phyloP scores from a whole-genome alignment of 2,329 filamentous ascomycete genomes.

The Penicillium sp. region DNA sequence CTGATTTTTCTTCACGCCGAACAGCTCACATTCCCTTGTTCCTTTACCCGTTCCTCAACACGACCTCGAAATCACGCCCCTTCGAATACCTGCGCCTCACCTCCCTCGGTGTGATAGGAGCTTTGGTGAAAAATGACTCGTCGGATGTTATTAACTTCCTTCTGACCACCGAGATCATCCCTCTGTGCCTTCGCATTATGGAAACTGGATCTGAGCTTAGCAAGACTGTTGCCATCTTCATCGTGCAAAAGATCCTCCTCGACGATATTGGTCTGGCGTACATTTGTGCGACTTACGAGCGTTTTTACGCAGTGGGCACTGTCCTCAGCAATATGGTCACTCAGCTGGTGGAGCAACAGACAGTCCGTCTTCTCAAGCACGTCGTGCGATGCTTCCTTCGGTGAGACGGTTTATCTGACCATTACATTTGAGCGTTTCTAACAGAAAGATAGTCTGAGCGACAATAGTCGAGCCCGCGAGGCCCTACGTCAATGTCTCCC shows the following conservation, averaged over 20 bases:
- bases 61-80: constrained; percentile 93
- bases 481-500: constrained; percentile 93
- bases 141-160: constrained; percentile 99
- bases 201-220: constrained; percentile 97
- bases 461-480: constrained; percentile 93
- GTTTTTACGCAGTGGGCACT: constrained; percentile 96
- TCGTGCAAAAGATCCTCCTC: constrained; percentile 96
- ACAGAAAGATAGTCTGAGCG: constrained; percentile 66
- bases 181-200: constrained; percentile 96
- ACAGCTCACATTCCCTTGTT: constrained; percentile 95
- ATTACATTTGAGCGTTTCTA: neutral
- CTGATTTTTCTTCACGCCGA: constrained; percentile 7
- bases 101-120: constrained; percentile 92
- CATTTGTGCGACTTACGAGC: constrained; percentile 97
- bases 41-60: constrained; percentile 97
- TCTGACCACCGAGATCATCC: constrained; percentile 96
- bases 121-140: constrained; percentile 97
- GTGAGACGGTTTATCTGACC: constrained; percentile 50
- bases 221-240: constrained; percentile 99
- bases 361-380: constrained; percentile 91
- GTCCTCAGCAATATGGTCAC: constrained; percentile 98
- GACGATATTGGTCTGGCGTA: constrained; percentile 97
- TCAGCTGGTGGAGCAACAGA: constrained; percentile 96
- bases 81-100: constrained; percentile 97
- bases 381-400: constrained; percentile 95